Conservation (phyloP, 768 basidiomycete species). For the Xanthoconium stramineum region DNA sequence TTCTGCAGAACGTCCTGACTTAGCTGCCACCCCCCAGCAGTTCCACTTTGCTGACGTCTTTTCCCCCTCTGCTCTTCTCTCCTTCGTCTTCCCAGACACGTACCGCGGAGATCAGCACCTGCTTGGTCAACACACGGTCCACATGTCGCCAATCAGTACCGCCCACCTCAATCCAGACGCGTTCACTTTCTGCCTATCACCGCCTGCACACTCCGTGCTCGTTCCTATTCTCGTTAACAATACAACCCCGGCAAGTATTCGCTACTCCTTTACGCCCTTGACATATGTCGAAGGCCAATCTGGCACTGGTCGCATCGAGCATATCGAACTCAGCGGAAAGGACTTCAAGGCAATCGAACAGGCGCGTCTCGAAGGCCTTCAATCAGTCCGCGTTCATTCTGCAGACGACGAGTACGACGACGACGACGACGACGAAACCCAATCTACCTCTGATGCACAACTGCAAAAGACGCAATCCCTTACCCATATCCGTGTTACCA, state of each 20-base stretch:
- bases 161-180: slow-evolving; percentile 81
- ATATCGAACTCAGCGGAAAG: slow-evolving; percentile 53
- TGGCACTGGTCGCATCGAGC: slow-evolving; percentile 46
- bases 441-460: slow-evolving; percentile 37
- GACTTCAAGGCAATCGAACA: slow-evolving; percentile 70
- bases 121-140: slow-evolving; percentile 86
- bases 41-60: slow-evolving; percentile 50
- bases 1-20: slow-evolving; percentile 31
- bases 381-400: slow-evolving; percentile 39
- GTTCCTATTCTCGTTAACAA: slow-evolving; percentile 90
- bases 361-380: slow-evolving; percentile 49
- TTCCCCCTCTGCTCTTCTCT: slow-evolving; percentile 48
- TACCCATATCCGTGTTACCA: slow-evolving; percentile 65
- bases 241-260: slow-evolving; percentile 67
- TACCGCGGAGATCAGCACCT: slow-evolving; percentile 53
- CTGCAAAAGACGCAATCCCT: slow-evolving; percentile 76
- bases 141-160: slow-evolving; percentile 91
- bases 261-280: slow-evolving; percentile 72
- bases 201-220: slow-evolving; percentile 51
- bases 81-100: slow-evolving; percentile 34
- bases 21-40: slow-evolving; percentile 43
- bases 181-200: slow-evolving; percentile 70
- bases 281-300: slow-evolving; percentile 41
- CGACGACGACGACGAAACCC: slow-evolving; percentile 41
- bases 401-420: slow-evolving; percentile 72